Conservation (phyloP, 2,329 filamentous ascomycete species). For the Pseudogymnoascus sp. region DNA sequence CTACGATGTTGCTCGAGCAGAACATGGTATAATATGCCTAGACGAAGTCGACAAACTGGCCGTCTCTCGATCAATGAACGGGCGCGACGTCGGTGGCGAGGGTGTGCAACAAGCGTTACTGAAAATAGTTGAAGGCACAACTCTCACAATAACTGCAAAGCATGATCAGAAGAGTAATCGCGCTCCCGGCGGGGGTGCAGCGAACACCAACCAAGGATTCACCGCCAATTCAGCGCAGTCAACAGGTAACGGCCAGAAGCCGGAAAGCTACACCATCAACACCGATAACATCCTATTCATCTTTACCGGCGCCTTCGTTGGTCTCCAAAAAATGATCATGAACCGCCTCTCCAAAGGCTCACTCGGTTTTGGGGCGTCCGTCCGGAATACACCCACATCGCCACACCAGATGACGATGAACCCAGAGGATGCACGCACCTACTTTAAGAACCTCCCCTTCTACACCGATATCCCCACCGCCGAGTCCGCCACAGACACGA, state of each 20-base stretch:
- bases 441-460: conserved; percentile 51
- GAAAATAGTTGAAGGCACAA: conserved; percentile 94
- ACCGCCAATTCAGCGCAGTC: conserved; percentile 16
- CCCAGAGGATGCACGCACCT: conserved; percentile 49
- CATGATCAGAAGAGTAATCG: conserved; percentile 46
- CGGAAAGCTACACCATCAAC: conserved; percentile 62
- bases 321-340: conserved; percentile 78
- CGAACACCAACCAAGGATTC: conserved; percentile 13
- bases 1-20: conserved; percentile 75
- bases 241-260: conserved; percentile 18
- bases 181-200: conserved; percentile 13
- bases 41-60: conserved; percentile 98
- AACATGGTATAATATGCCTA: conserved; percentile 88
- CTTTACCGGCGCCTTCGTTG: conserved; percentile 91
- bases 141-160: conserved; percentile 85
- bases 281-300: conserved; percentile 97
- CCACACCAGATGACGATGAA: conserved; percentile 50
- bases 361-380: conserved; percentile 84
- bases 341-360: conserved; percentile 75
- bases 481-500: background rate
- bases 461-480: conserved; percentile 30
- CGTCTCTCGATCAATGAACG: conserved; percentile 49
- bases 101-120: conserved; percentile 92
- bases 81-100: conserved; percentile 90
- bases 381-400: conserved; percentile 51